Base-by-base conservation (phyloP, 768 basidiomycete genomes). In the Dioszegia crocea region DNA sequence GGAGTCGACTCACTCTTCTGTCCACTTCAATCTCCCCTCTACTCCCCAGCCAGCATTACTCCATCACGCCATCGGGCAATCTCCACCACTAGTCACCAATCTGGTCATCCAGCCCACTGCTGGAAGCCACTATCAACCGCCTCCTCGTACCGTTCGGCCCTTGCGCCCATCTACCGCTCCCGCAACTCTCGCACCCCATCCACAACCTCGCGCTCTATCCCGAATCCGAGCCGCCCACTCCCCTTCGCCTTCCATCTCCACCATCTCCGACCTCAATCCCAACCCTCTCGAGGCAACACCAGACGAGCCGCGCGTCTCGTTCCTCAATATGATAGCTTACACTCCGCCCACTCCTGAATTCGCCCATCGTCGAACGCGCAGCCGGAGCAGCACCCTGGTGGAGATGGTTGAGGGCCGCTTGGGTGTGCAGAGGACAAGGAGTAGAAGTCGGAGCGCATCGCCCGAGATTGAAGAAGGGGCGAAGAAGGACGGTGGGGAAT, bases 361-460 rank as follows among this genome's bases (percentile, higher is more conserved):
- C 4, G 16, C 9, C 4, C 51, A 53, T 29, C 36, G 36, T 17
- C 51, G 51, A 12, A 53, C 51, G 2, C 19, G 51, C 1, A 53
- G 51, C 26, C 17, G 51, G 24, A 53, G 51, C 23, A 53, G 51
- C 19, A 53, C 51, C 3, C 51, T 53, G 3, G 51, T 53, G 11
- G 51, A 53, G 39, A 53, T 53, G 51, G 51, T 53, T 1, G 51
- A 53, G 27, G 51, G 51, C 21, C 12, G 23, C 16, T 27, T 53
- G 11, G 51, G 51, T 6, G 39, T 53, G 6, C 51, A 40, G 36
- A 5, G 51, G 31, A 50, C 49, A 3, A 16, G n/a, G 23, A 53
- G 51, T 27, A 39, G 51, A 23, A 53, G 51, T 53, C 19, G 51
- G 51, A 53, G 51, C 27, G 51, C 38, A 19, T 53, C 51, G n/a